phyloP scores from a whole-genome alignment of 306 rosid species.

The Pterocarpus santalinus region DNA sequence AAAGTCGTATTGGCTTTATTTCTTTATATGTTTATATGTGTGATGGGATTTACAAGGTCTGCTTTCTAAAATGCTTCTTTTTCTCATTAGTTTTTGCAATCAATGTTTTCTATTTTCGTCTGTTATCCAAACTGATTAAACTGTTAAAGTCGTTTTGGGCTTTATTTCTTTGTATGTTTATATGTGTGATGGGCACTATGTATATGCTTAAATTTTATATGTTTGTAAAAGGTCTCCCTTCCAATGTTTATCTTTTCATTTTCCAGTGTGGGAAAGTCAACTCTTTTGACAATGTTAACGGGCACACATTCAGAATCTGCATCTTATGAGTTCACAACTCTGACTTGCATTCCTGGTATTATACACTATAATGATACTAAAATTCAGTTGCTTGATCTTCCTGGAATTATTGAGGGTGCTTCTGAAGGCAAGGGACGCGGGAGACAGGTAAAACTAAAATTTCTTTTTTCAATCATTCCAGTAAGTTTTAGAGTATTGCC shows the following conservation, averaged over 20 bases:
- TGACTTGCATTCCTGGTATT: conserved; percentile 98
- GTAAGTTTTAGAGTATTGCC: conserved; percentile 3
- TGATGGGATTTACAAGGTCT: conserved; percentile 49
- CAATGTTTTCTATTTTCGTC: conserved; percentile 28
- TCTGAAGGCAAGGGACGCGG: conserved; percentile 99
- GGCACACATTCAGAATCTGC: conserved; percentile 99
- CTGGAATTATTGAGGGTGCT: conserved; percentile 99
- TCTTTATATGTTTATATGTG: background rate
- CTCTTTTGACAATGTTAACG: conserved; percentile 95
- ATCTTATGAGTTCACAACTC: conserved; percentile 96
- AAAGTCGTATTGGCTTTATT: conserved; percentile 15
- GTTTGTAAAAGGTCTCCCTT: conserved; percentile 7
- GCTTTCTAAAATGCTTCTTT: conserved; percentile 19
- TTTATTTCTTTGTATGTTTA: conserved; percentile 10
- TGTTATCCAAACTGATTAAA: background rate
- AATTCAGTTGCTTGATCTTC: conserved; percentile 99
- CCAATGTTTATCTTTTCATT: conserved; percentile 33
- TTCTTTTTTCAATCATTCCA: conserved; percentile 37
- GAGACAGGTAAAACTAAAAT: conserved; percentile 77
- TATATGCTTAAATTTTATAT: conserved; percentile 13
- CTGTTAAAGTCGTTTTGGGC: background rate
- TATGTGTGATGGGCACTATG: conserved; percentile 1
- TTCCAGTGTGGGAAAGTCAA: conserved; percentile 97
- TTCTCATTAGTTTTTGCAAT: conserved; percentile 26
- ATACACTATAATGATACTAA: conserved; percentile 97